Evolutionary conservation across 208 protist species (phyloP), one percentile per base, ranked within the genome.

Genomic region (Trichomonas vaginalis): DNA sequence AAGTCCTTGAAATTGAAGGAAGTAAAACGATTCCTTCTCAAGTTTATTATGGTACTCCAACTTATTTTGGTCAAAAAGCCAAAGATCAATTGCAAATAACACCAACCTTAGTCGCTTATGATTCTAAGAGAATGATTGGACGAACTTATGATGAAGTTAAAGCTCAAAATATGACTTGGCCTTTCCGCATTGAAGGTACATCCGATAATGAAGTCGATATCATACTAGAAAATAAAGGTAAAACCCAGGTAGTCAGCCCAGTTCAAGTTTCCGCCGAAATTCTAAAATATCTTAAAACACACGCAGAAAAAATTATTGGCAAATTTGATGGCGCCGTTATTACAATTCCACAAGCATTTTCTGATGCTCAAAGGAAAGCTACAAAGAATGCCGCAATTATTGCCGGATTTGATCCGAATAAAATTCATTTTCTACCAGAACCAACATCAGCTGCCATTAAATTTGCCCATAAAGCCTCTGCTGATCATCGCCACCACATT

Each of bases 391-490:
- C 98, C 49, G 98, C 98, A 80, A 96, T 96, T 62, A 98, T 98
- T 95, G 96, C 98, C n/a, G 98, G 98, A 47, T 95, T 99, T 15
- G 98, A 99, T n/a, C n/a, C n/a, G n/a, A n/a, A n/a, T 82, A 98
- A 99, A 39, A 96, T 99, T 90, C 98, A 99, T 96, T 99, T 99
- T 97, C 99, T 99, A 97, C 99, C 99, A 98, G 99, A 99, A 97
- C 99, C 99, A 47, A 99, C 99, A 35, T 99, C 99, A 3, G 99
- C 99, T 45, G 99, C 99, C 95, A 98, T 99, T 96, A 99, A 99
- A 8, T 99, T 99, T 97, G 98, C 98, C 96, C 98, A 99, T 95
- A 98, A 99, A n/a, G 97, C 97, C 49, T 95, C 96, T 40, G 61
- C 79, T 39, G 80, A 88, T 46, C 3, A 42, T n/a, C 95, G 95